Conservation (phyloP, 2,329 filamentous ascomycete species). For the Sarocladiaceae sp. region DNA sequence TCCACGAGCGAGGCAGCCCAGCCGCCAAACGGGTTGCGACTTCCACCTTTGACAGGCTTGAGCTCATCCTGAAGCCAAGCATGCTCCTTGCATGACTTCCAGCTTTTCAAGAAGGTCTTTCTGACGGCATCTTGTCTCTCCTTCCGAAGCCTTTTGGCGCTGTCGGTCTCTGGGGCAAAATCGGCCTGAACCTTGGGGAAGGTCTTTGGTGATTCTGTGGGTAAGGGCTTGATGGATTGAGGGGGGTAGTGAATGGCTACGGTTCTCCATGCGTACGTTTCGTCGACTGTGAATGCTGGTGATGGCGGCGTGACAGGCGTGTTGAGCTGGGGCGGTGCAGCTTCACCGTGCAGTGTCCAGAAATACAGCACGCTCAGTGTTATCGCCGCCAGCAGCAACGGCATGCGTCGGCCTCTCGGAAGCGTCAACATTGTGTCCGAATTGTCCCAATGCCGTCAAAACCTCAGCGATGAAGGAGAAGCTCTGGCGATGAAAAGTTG, state of each 20-base stretch:
- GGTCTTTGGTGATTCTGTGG: conserved; percentile 20
- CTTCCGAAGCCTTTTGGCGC: conserved; percentile 21
- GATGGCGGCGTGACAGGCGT: conserved; percentile 3
- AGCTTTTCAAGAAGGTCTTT: neutral
- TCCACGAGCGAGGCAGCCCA: conserved; percentile 60
- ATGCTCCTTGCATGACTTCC: conserved; percentile 52
- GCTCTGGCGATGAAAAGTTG: neutral
- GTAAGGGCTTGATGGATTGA: conserved; percentile 23
- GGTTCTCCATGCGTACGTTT: conserved; percentile 23
- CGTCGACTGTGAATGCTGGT: conserved; percentile 13
- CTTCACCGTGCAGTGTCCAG: conserved; percentile 11
- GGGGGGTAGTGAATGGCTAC: conserved; percentile 23
- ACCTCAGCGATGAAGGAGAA: no score
- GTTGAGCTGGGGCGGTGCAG: conserved; percentile 1
- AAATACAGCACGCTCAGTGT: neutral
- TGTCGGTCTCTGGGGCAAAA: conserved; percentile 22
- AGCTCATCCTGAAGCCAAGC: conserved; percentile 60
- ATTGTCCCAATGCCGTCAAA: neutral
- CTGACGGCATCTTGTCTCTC: neutral
- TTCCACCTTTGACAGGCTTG: conserved; percentile 42
- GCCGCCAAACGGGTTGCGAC: conserved; percentile 51
- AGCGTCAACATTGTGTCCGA: neutral
- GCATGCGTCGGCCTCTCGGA: neutral
- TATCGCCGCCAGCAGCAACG: neutral
- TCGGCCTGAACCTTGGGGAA: conserved; percentile 29